Percentiles rank a stretch among this genome's conserved stretches.
Conservation (phyloP, 805 yeast genomes). For the Suhomyces kilbournensis region DNA sequence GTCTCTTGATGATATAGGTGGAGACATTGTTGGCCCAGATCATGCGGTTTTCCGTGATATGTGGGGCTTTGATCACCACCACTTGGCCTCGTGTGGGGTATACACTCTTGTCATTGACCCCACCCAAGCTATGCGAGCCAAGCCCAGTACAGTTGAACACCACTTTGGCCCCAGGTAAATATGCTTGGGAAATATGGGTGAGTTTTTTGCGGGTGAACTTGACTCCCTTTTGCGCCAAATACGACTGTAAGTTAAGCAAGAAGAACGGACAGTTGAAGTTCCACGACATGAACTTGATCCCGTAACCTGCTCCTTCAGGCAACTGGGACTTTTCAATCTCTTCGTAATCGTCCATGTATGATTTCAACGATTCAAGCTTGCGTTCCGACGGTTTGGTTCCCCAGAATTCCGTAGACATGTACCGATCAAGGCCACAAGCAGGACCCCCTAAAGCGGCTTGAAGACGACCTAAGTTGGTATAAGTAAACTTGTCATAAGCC, state of each 20-base stretch:
- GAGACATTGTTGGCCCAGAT: conserved; percentile 60
- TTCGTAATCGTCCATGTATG: conserved; percentile 49
- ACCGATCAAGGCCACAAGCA: conserved; percentile 50
- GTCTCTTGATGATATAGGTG: conserved; percentile 73
- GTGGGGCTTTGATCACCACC: conserved; percentile 68
- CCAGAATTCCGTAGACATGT: conserved; percentile 60
- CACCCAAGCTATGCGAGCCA: conserved; percentile 62
- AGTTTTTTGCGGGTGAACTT: conserved; percentile 45
- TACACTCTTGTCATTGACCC: conserved; percentile 58
- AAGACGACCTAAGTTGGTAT: conserved; percentile 43
- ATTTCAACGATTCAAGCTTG: conserved; percentile 46
- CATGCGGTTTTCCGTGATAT: conserved; percentile 54
- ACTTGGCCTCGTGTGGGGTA: conserved; percentile 83
- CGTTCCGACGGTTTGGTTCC: conserved; percentile 44
- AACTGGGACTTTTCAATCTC: conserved; percentile 29
- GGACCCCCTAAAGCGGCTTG: conserved; percentile 50
- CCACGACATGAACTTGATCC: conserved; percentile 58
- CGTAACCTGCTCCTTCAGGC: conserved; percentile 54
- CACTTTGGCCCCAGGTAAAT: conserved; percentile 30
- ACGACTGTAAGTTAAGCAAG: conserved; percentile 43
- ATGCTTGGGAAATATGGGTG: conserved; percentile 58
- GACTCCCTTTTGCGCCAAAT: conserved; percentile 51
- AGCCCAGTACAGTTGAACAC: conserved; percentile 80
- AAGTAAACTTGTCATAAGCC: conserved; percentile 56
- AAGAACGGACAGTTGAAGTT: conserved; percentile 71